These are phyloP conservation scores for Penicillium malachiteum DNA, from an alignment of 495 filamentous ascomycete genomes.

Conservation along the genomic window DNA sequence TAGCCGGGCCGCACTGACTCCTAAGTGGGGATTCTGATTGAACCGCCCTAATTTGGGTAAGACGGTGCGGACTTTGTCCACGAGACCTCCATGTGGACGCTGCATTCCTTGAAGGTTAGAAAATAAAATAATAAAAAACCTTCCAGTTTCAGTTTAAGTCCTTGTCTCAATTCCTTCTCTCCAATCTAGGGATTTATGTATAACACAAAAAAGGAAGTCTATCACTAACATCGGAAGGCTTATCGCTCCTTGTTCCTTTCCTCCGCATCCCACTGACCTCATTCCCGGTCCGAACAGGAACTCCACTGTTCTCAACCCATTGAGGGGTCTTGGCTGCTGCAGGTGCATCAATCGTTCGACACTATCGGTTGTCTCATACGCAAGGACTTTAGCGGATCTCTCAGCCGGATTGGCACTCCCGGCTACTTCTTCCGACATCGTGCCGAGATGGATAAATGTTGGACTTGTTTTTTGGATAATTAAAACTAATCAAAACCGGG, in stretches of 20 bases:
- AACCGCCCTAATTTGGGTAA: background rate
- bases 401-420: constrained; percentile 13
- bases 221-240: background rate
- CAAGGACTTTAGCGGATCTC: constrained; percentile 18
- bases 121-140: background rate
- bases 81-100: constrained; percentile 31
- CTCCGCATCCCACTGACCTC: constrained; percentile 7
- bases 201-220: background rate
- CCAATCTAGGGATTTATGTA: background rate
- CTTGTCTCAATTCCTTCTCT: background rate
- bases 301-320: constrained; percentile 10
- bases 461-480: too few relatives aligned
- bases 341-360: constrained; percentile 17
- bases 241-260: background rate
- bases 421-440: constrained; percentile 13
- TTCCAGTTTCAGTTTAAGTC: constrained; percentile 19
- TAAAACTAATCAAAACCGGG: too few relatives aligned
- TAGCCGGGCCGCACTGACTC: constrained; percentile 20
- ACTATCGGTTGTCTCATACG: constrained; percentile 21
- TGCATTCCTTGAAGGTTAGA: background rate
- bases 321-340: constrained; percentile 4
- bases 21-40: constrained; percentile 7
- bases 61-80: constrained; percentile 12
- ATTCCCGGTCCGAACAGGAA: background rate
- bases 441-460: constrained; percentile 6